A percentile compares a stretch with the other conserved stretches of the same genome.
phyloP scores from a whole-genome alignment of 768 basidiomycete species.

The Mrakia blollopis region DNA sequence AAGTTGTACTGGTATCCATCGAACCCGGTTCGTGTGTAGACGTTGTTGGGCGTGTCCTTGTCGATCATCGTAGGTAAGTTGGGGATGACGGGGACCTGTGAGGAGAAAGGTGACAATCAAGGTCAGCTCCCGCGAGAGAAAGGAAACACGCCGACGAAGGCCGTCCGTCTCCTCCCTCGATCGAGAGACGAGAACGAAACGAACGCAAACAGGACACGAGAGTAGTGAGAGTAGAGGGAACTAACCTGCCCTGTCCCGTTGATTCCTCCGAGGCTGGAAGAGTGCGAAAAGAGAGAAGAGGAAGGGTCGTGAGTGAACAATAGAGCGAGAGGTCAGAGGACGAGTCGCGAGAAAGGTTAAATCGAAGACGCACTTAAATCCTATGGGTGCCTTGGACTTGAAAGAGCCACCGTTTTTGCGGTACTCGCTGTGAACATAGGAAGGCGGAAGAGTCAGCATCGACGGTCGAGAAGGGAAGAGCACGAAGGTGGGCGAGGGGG shows the following conservation, averaged over 20 bases:
- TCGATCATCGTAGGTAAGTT: slow-evolving; percentile 57
- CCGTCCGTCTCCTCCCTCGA: no score
- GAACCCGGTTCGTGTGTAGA: slow-evolving; percentile 58
- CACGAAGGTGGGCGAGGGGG: neutral
- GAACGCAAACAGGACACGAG: neutral
- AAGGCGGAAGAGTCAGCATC: neutral
- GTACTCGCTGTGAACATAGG: neutral
- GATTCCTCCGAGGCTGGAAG: slow-evolving; percentile 28
- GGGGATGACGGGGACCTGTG: slow-evolving; percentile 28
- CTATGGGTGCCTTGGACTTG: neutral
- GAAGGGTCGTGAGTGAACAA: neutral
- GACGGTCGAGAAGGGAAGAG: neutral
- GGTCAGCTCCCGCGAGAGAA: no score
- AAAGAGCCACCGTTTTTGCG: neutral
- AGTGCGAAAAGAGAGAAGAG: neutral
- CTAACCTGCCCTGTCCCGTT: slow-evolving; percentile 21
- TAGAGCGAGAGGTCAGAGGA: neutral
- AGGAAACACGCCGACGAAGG: neutral
- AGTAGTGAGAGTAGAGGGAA: neutral
- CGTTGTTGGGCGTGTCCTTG: slow-evolving; percentile 61
- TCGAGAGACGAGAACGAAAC: neutral
- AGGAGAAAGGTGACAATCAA: neutral
- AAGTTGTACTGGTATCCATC: slow-evolving; percentile 69
- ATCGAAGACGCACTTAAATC: slow-evolving; percentile 23
- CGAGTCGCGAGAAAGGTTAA: neutral